Percentiles rank a stretch among this genome's conserved stretches.
These are phyloP conservation scores for Neurospora intermedia DNA, from an alignment of 495 filamentous ascomycete species.

Conservation along the genomic window DNA sequence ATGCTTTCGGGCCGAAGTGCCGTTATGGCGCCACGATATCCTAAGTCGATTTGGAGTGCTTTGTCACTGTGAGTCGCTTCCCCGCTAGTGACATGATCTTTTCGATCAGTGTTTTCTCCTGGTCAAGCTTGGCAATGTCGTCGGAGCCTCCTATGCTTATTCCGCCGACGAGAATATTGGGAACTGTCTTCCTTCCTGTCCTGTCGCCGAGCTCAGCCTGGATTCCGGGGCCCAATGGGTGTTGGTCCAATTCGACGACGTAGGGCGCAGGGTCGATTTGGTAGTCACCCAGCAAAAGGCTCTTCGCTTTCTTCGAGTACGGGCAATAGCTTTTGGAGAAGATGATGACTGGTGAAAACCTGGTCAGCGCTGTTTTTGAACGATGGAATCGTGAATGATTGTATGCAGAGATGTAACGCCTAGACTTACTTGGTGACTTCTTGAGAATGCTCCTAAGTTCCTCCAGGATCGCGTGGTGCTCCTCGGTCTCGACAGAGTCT, in stretches of 20 bases:
- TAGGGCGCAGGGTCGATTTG: slow-evolving; percentile 69
- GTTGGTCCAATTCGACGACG: slow-evolving; percentile 84
- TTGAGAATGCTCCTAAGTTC: slow-evolving; percentile 71
- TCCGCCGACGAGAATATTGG: slow-evolving; percentile 81
- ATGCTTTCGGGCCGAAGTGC: not conserved
- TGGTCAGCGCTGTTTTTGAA: slow-evolving; percentile 13
- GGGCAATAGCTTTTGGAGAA: slow-evolving; percentile 94
- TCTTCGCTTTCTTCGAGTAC: slow-evolving; percentile 71
- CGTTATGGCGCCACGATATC: not conserved
- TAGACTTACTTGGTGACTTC: slow-evolving; percentile 60
- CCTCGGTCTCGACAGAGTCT: slow-evolving; percentile 39
- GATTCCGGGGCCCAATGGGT: slow-evolving; percentile 58
- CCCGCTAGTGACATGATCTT: slow-evolving; percentile 66
- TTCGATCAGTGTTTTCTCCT: slow-evolving; percentile 53
- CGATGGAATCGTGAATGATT: not conserved
- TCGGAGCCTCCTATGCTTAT: slow-evolving; percentile 87
- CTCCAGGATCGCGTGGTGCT: slow-evolving; percentile 45
- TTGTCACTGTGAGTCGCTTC: slow-evolving; percentile 46
- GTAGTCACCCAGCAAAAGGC: slow-evolving; percentile 71
- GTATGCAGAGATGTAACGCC: not conserved
- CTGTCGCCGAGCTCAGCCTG: slow-evolving; percentile 57
- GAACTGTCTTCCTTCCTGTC: slow-evolving; percentile 78
- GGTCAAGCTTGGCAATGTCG: slow-evolving; percentile 65
- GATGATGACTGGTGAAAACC: slow-evolving; percentile 59
- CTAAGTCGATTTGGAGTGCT: slow-evolving; percentile 19